A percentile compares a stretch with the other conserved stretches of the same genome.
Conservation (phyloP, 148 eudicot species). For the Cornus suecica region DNA sequence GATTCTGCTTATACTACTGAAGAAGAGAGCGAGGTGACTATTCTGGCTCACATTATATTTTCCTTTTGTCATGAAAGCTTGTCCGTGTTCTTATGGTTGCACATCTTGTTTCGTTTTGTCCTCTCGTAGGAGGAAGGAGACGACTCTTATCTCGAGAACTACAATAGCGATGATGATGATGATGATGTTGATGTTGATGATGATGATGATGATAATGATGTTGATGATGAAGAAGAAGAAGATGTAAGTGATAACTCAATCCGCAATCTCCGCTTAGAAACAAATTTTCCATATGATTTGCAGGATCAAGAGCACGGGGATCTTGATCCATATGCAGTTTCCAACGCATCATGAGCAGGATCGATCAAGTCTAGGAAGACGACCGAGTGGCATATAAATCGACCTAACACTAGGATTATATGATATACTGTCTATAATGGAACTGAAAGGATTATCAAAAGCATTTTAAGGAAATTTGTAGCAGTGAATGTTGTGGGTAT, state of each 20-base stretch:
- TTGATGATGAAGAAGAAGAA: slow-evolving; percentile 32
- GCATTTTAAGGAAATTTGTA: too few relatives aligned
- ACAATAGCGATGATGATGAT: slow-evolving; percentile 27
- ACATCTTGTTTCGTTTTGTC: not conserved
- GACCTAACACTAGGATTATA: not conserved
- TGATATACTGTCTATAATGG: too few relatives aligned
- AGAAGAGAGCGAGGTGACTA: slow-evolving; percentile 73
- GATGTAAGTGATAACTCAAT: slow-evolving; percentile 25
- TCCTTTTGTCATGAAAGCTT: not conserved
- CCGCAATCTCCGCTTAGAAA: slow-evolving; percentile 24
- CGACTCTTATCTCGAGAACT: slow-evolving; percentile 38
- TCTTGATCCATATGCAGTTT: not conserved
- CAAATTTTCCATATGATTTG: slow-evolving; percentile 28
- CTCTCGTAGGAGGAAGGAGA: slow-evolving; percentile 58
- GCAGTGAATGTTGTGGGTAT: too few relatives aligned
- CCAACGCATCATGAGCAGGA: not conserved
- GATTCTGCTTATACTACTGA: slow-evolving; percentile 77
- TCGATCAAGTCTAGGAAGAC: slow-evolving; percentile 1
- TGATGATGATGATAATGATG: slow-evolving; percentile 31
- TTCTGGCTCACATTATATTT: not conserved
- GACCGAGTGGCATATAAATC: not conserved
- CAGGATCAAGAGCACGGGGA: slow-evolving; percentile 21
- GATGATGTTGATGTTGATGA: slow-evolving; percentile 31
- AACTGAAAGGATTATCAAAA: too few relatives aligned
- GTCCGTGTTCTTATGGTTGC: not conserved